phyloP scores from a whole-genome alignment of 345 rosid species.

The Eucalyptus caleyi region DNA sequence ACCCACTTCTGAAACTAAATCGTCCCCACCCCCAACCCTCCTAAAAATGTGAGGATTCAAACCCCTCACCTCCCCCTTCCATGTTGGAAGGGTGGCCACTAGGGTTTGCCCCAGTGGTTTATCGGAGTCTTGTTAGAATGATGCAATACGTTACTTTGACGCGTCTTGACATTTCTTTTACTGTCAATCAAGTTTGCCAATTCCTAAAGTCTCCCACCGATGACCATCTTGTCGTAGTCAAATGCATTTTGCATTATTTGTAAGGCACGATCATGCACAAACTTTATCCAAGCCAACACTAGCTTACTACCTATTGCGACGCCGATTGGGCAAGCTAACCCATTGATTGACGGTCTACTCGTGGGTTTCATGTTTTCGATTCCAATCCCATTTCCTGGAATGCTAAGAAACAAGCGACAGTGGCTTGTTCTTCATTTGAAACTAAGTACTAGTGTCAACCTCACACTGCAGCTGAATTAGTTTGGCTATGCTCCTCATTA shows the following conservation, averaged over 20 bases:
- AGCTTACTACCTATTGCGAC: fast-evolving
- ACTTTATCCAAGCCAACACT: not conserved
- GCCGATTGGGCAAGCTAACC: not conserved
- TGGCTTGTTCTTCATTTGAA: too few species aligned
- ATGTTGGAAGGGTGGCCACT: too few species aligned
- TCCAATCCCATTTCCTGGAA: not conserved
- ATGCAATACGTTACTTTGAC: not conserved
- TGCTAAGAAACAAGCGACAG: too few species aligned
- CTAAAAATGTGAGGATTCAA: too few species aligned
- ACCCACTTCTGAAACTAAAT: too few species aligned
- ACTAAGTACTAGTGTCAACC: too few species aligned
- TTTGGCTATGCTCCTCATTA: too few species aligned
- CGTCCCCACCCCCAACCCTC: too few species aligned
- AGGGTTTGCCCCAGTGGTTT: too few species aligned
- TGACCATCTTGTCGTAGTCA: not conserved
- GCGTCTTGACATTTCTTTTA: not conserved
- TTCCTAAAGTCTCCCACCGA: not conserved
- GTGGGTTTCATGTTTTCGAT: not conserved
- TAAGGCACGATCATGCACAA: too few species aligned
- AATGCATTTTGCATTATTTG: not conserved
- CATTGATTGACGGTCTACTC: not conserved
- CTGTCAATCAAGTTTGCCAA: not conserved
- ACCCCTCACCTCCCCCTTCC: too few species aligned
- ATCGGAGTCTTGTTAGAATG: not conserved
- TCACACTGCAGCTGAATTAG: too few species aligned